phyloP scores from a whole-genome alignment of 352 stramenopile species.

The Phytophthora fragariaefolia region DNA sequence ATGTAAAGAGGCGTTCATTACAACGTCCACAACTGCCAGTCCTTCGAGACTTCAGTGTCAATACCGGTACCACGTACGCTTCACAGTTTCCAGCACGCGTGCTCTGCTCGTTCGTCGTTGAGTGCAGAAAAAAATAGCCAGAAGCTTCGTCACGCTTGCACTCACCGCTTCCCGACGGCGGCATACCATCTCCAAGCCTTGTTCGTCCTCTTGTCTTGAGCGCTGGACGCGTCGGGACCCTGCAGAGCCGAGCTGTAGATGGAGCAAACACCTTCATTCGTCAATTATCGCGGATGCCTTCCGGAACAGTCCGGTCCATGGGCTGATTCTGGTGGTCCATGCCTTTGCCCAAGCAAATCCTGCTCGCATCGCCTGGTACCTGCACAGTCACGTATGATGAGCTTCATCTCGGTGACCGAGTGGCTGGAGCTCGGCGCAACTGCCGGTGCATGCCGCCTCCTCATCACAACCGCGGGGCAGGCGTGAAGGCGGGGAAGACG shows the following conservation, averaged over 20 bases:
- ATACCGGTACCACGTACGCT: too few relatives aligned
- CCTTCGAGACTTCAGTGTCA: background rate
- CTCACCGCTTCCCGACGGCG: background rate
- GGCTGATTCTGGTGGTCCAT: conserved; percentile 34
- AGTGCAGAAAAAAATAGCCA: background rate
- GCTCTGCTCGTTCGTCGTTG: background rate
- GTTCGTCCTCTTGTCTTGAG: background rate
- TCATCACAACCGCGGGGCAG: conserved; percentile 25
- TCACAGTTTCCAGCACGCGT: background rate
- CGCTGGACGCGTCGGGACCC: background rate
- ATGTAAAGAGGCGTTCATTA: conserved; percentile 25
- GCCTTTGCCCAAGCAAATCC: conserved; percentile 26
- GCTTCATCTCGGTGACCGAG: background rate
- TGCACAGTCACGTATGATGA: background rate
- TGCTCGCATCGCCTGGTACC: conserved; percentile 10
- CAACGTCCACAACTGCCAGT: conserved; percentile 1
- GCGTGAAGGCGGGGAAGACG: conserved; percentile 20
- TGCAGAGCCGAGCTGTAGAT: background rate
- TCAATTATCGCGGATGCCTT: conserved; percentile 7
- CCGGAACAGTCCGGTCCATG: conserved; percentile 18
- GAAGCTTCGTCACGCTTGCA: background rate
- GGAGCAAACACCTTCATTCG: conserved; percentile 8
- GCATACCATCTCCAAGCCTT: background rate
- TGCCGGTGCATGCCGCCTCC: conserved; percentile 15
- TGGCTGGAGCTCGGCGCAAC: conserved; percentile 13